Conservation (phyloP, 108 stramenopile species). For the Nitzschia palea region DNA sequence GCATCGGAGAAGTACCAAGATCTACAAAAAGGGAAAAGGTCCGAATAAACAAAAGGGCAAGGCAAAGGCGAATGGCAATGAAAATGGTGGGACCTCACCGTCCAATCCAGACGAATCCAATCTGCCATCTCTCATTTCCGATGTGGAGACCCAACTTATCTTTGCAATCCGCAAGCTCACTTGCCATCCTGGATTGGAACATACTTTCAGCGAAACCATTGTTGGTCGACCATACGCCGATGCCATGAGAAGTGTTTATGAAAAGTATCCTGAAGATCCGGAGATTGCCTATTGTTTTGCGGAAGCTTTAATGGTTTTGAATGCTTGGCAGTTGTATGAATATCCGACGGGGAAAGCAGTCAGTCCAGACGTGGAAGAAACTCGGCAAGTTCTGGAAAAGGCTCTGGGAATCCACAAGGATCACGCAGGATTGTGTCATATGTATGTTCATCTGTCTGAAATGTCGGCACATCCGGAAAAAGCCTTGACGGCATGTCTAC, state of each 20-base stretch:
- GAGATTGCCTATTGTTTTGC: slow-evolving; percentile 82
- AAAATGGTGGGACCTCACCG: not conserved
- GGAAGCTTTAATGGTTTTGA: slow-evolving; percentile 76
- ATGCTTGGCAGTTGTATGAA: slow-evolving; percentile 87
- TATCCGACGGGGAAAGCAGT: slow-evolving; percentile 76
- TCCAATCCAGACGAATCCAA: not conserved
- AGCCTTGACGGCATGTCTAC: slow-evolving; percentile 60
- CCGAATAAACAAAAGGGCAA: slow-evolving; percentile 8
- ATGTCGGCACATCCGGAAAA: slow-evolving; percentile 75
- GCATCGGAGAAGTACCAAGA: slow-evolving; percentile 12
- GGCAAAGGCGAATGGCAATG: not conserved
- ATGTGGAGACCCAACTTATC: slow-evolving; percentile 62
- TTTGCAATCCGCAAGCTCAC: slow-evolving; percentile 70
- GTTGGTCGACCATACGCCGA: slow-evolving; percentile 79
- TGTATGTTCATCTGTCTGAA: slow-evolving; percentile 85
- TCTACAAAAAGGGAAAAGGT: slow-evolving; percentile 25
- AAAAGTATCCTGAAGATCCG: slow-evolving; percentile 63
- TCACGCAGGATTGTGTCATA: slow-evolving; percentile 84
- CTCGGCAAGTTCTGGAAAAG: slow-evolving; percentile 57
- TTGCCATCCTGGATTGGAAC: slow-evolving; percentile 66
- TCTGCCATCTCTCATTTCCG: slow-evolving; percentile 43
- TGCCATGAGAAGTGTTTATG: slow-evolving; percentile 60
- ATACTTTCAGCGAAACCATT: slow-evolving; percentile 43
- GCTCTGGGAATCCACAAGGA: slow-evolving; percentile 57
- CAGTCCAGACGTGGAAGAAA: slow-evolving; percentile 62